A percentile compares a stretch with the other conserved stretches of the same genome.
These are phyloP conservation scores for Furculomyces boomerangus DNA, from an alignment of 371 early-diverging fungal genomes.

Conservation along the genomic window DNA sequence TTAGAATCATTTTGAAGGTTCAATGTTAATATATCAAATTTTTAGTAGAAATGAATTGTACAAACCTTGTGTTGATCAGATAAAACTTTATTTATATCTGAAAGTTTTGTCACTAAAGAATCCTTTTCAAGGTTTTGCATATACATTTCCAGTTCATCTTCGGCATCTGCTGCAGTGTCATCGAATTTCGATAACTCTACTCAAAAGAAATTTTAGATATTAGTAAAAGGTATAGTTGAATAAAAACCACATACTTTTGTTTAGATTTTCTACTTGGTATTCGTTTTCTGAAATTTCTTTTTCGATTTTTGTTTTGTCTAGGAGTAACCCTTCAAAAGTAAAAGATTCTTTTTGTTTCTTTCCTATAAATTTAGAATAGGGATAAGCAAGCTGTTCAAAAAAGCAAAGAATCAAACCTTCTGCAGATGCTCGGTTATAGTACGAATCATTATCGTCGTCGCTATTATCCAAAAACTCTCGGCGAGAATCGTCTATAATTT, in stretches of 20 bases:
- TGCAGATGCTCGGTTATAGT: conserved; percentile 7
- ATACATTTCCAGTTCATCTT: conserved; percentile 17
- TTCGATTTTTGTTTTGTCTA: neutral
- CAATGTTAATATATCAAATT: neutral
- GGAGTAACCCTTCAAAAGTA: neutral
- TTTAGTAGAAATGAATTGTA: neutral
- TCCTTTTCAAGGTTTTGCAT: conserved; percentile 10
- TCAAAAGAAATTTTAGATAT: neutral
- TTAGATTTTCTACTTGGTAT: neutral
- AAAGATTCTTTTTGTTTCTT: no score
- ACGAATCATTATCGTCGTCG: conserved; percentile 13
- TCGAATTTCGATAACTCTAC: neutral
- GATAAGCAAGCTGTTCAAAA: no score
- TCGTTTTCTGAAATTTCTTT: neutral
- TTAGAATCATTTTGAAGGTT: no score
- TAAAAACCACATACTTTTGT: neutral
- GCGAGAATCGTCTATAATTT: neutral
- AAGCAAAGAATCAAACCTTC: neutral
- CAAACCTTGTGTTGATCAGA: neutral
- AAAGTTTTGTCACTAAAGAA: neutral
- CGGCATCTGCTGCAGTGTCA: neutral
- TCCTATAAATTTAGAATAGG: no score
- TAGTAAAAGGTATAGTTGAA: neutral
- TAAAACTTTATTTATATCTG: neutral
- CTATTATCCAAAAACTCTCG: neutral